phyloP scores from a whole-genome alignment of 208 protist species.

The Wallacemonas sp. region DNA sequence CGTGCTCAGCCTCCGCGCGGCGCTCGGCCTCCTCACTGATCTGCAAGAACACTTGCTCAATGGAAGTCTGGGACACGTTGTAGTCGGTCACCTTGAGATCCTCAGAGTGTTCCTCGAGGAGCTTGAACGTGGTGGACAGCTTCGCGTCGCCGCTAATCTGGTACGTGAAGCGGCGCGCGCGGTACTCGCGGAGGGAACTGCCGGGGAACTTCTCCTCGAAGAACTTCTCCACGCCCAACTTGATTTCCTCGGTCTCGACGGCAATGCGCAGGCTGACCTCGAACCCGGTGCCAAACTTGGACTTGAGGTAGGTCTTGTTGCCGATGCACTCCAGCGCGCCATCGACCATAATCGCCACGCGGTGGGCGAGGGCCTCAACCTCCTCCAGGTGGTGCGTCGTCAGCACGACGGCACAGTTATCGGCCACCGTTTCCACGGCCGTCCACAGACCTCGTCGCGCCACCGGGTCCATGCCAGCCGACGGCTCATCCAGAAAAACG shows the following conservation, averaged over 20 bases:
- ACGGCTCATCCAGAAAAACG: conserved; percentile 80
- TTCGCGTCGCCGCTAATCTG: conserved; percentile 31
- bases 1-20: conserved; percentile 31
- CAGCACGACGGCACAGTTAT: conserved; percentile 50
- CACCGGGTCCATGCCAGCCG: conserved; percentile 69
- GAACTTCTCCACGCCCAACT: conserved; percentile 31
- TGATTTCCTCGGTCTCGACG: conserved; percentile 20
- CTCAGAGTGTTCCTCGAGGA: conserved; percentile 38
- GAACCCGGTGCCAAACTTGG: conserved; percentile 61
- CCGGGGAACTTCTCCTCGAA: conserved; percentile 34
- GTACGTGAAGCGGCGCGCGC: conserved; percentile 46
- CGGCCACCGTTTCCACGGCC: conserved; percentile 43
- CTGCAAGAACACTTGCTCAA: conserved; percentile 83
- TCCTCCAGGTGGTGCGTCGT: conserved; percentile 92
- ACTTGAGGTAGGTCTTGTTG: conserved; percentile 67
- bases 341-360: conserved; percentile 81
- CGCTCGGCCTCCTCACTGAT: conserved; percentile 59
- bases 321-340: conserved; percentile 78
- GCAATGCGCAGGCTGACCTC: conserved; percentile 53
- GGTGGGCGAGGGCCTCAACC: conserved; percentile 65
- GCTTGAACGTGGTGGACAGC: conserved; percentile 40
- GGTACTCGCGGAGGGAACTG: conserved; percentile 36
- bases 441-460: conserved; percentile 66
- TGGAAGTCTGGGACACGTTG: conserved; percentile 73
- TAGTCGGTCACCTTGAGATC: conserved; percentile 60